A percentile compares a stretch with the other conserved stretches of the same genome.
Evolutionary conservation across 2,329 filamentous ascomycete species (phyloP).

Genomic region (Mycosphaerella arachidis): DNA sequence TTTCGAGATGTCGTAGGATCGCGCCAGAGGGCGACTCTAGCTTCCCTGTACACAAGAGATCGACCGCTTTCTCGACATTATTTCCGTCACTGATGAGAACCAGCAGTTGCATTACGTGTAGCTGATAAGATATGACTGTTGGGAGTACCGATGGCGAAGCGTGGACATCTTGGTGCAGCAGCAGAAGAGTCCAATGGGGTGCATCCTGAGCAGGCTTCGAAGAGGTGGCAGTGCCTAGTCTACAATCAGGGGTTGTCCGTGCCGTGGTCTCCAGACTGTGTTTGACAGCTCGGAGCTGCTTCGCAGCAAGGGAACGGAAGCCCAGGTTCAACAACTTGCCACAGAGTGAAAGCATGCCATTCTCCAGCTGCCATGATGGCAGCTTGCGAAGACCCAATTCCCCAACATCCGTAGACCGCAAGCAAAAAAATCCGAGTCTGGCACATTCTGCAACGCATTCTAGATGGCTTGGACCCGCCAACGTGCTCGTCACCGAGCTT

Average conservation of each 20-base stretch:
- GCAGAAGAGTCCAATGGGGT: neutral
- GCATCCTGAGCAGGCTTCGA: neutral
- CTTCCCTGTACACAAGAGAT: conserved; percentile 51
- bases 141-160: conserved; percentile 37
- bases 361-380: conserved; percentile 66
- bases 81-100: conserved; percentile 56
- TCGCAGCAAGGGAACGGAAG: conserved; percentile 63
- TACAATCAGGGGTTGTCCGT: neutral
- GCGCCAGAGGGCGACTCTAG: conserved; percentile 57
- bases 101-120: conserved; percentile 61
- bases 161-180: neutral
- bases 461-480: conserved; percentile 1
- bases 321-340: conserved; percentile 62
- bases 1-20: conserved; percentile 47
- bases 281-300: conserved; percentile 65
- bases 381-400: conserved; percentile 51
- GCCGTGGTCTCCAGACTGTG: conserved; percentile 51
- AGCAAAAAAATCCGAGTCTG: conserved; percentile 60
- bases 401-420: conserved; percentile 54
- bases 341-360: conserved; percentile 65
- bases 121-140: conserved; percentile 60
- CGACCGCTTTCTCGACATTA: conserved; percentile 55
- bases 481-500: neutral
- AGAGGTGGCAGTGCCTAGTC: neutral
- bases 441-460: conserved; percentile 62